A percentile compares a stretch with the other conserved stretches of the same genome.
Evolutionary conservation across 208 protist genomes (phyloP).

Genomic region (Acanthamoeba lugdunensis): DNA sequence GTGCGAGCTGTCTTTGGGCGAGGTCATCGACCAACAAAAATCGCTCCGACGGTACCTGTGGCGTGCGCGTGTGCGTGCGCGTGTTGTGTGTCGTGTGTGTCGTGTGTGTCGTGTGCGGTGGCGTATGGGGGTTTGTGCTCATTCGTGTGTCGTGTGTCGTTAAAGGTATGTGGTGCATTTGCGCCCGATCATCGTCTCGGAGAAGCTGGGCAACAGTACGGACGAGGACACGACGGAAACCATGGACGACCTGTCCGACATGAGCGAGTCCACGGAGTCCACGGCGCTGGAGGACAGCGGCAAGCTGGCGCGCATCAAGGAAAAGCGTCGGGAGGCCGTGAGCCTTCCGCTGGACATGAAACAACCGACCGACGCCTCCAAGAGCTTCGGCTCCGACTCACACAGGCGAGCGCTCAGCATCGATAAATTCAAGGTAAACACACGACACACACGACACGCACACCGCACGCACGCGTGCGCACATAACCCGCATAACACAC

Average conservation of each 20-base stretch:
- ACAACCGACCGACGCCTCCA: not conserved
- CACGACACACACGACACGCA: too few relatives aligned
- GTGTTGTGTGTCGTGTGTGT: not conserved
- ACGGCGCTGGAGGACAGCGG: constrained; percentile 16
- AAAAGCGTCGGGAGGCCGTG: not conserved
- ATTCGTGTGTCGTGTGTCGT: too few relatives aligned
- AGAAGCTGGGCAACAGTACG: constrained; percentile 41
- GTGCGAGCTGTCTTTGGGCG: constrained; percentile 43
- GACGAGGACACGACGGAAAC: constrained; percentile 49
- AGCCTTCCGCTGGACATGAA: not conserved
- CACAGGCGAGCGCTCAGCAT: constrained; percentile 5
- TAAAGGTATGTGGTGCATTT: constrained; percentile 35
- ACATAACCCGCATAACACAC: too few relatives aligned
- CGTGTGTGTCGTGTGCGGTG: too few relatives aligned
- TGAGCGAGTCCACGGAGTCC: not conserved
- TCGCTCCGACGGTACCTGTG: constrained; percentile 26
- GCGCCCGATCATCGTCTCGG: constrained; percentile 56
- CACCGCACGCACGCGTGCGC: too few relatives aligned
- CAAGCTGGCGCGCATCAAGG: constrained; percentile 42
- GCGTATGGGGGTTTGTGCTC: too few relatives aligned
- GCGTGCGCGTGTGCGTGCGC: too few relatives aligned
- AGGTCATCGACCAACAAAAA: not conserved
- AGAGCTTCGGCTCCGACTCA: not conserved
- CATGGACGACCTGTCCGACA: constrained; percentile 23
- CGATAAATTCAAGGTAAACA: not conserved